Percentiles rank a stretch among this genome's conserved stretches.
phyloP scores from a whole-genome alignment of 2,329 filamentous ascomycete genomes.

The Colletotrichum sp. region DNA sequence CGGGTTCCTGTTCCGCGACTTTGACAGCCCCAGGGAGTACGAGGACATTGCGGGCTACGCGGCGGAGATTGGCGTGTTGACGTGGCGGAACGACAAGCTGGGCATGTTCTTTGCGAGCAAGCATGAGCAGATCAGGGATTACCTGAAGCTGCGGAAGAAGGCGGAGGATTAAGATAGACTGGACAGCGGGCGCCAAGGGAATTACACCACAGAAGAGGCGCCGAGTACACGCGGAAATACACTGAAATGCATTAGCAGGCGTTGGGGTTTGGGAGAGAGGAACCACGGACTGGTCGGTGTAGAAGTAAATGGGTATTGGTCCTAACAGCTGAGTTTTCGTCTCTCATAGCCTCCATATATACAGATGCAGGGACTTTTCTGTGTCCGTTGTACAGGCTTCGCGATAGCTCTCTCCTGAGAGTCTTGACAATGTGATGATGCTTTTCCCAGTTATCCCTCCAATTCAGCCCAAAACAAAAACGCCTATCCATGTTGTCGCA shows the following conservation, averaged over 20 bases:
- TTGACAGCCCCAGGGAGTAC: conserved; percentile 75
- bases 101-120: conserved; percentile 91
- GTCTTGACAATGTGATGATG: background rate
- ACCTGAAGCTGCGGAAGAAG: conserved; percentile 71
- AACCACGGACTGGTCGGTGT: background rate
- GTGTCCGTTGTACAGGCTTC: background rate
- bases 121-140: conserved; percentile 86
- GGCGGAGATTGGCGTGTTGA: conserved; percentile 86
- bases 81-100: conserved; percentile 82
- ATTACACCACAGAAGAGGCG: background rate
- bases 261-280: conserved; percentile 16
- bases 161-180: conserved; percentile 32
- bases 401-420: background rate
- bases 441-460: background rate
- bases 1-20: conserved; percentile 91
- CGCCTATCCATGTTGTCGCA: background rate
- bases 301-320: conserved; percentile 18
- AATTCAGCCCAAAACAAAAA: background rate
- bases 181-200: background rate
- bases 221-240: background rate
- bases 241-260: conserved; percentile 22
- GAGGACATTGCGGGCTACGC: conserved; percentile 77
- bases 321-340: conserved; percentile 6
- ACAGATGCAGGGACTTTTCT: background rate
- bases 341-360: background rate